These are phyloP conservation scores for Bretschneidera sinensis DNA, from an alignment of 345 rosid species.

Conservation along the genomic window DNA sequence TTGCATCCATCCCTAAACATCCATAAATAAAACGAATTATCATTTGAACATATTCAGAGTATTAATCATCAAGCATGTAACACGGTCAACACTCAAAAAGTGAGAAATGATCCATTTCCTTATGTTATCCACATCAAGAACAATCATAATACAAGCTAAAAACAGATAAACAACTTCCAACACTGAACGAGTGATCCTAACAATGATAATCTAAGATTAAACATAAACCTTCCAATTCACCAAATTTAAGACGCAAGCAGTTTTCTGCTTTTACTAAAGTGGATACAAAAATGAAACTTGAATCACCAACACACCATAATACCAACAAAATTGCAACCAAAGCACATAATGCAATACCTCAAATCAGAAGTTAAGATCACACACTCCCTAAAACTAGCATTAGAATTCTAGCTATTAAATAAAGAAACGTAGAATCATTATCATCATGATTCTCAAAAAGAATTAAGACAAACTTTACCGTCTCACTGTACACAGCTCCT, in stretches of 20 bases:
- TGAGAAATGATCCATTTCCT: background rate
- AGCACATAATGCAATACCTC: background rate
- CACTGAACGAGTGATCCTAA: background rate
- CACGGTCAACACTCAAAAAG: too few species aligned
- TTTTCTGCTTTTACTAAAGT: background rate
- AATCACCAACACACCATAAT: background rate
- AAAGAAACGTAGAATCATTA: background rate
- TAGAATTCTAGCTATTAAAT: too few species aligned
- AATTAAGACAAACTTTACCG: conserved; percentile 17
- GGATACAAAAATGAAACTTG: background rate
- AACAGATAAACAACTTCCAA: background rate
- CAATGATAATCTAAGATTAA: too few species aligned
- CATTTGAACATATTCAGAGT: background rate
- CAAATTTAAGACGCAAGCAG: background rate
- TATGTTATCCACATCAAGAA: background rate
- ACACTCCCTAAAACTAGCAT: background rate
- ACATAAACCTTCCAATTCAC: background rate
- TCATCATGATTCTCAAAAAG: background rate
- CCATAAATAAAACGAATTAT: too few species aligned
- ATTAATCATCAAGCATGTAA: background rate
- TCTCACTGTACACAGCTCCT: conserved; percentile 30
- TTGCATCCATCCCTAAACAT: background rate
- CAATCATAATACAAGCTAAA: background rate
- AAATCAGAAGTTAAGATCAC: background rate
- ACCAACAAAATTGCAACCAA: background rate